Percentiles rank a stretch among this genome's conserved stretches.
phyloP scores from a whole-genome alignment of 768 basidiomycete species.

The Pulveroboletus sp. region DNA sequence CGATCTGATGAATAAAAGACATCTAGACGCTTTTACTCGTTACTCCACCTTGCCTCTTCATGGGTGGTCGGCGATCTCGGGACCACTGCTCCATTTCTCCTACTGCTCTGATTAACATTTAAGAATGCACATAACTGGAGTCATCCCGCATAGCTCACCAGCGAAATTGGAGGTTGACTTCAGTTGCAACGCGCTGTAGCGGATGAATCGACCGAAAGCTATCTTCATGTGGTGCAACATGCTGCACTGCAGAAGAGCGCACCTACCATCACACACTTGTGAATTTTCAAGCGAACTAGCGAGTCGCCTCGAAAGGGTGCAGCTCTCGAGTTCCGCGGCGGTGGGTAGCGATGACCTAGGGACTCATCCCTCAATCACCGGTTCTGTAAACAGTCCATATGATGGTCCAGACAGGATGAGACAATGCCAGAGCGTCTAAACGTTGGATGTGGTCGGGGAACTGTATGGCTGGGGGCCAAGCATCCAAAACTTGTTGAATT shows the following conservation, averaged over 20 bases:
- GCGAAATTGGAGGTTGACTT: not conserved
- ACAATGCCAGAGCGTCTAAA: not conserved
- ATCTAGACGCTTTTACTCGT: not conserved
- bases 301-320: not conserved
- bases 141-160: no score
- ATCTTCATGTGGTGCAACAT: not conserved
- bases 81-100: no score
- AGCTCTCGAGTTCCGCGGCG: no score
- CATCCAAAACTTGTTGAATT: not conserved
- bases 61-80: no score
- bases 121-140: not conserved
- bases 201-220: not conserved
- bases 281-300: not conserved
- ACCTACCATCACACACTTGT: not conserved
- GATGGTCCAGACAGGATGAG: not conserved
- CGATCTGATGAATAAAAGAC: not conserved
- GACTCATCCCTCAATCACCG: no score
- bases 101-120: not conserved
- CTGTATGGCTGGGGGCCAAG: not conserved
- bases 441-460: not conserved
- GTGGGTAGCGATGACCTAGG: no score
- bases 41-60: not conserved
- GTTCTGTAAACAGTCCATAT: not conserved
- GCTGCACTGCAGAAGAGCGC: not conserved
- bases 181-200: not conserved